Evolutionary conservation across 1,139 yeast genomes (phyloP), one percentile per base, ranked within the genome.

Genomic region (Yamadazyma friedrichii): DNA sequence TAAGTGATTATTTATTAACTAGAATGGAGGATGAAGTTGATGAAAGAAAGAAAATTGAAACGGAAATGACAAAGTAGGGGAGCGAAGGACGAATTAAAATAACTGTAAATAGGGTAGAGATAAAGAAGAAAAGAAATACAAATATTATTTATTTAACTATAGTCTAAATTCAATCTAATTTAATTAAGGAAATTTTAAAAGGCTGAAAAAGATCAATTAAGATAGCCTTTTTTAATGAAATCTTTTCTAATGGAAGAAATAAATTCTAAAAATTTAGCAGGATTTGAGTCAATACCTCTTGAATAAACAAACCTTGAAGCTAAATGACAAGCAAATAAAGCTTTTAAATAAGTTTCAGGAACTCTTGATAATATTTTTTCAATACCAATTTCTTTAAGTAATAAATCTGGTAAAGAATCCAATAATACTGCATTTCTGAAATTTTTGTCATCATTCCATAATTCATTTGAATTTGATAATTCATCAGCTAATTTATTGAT

Each of bases 401-500:
- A 76, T 53, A 84, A 68, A 39, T 78, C 72, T 42, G 98, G 98
- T 48, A 93, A 79, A 3, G 96, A 86, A 53, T 84, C 87, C 35
- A 74, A 61, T 51, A 93, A 75, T 31, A 93, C 84, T 15, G 81
- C 82, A 59, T 88, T 81, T 66, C 96, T 80, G 70, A 93, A 84
- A 37, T 67, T 74, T 16, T 67, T 67, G 59, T 93, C 97, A 51
- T 84, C 86, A 44, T 76, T 74, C 97, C 98, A 93, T 57, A 93
- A 72, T 58, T 84, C 89, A 54, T 82, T 82, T 30, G 95, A 84
- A 43, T 79, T 76, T 36, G 94, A 84, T 54, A 93, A 77, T 66
- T 91, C 96, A 61, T 89, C 98, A 44, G 86, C 88, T 55, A 93
- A 76, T 55, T 85, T 85, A 65, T 91, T 93, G 58, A 93, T 93